phyloP scores from a whole-genome alignment of 805 yeast genomes.

The Zygotorulaspora danielsina region DNA sequence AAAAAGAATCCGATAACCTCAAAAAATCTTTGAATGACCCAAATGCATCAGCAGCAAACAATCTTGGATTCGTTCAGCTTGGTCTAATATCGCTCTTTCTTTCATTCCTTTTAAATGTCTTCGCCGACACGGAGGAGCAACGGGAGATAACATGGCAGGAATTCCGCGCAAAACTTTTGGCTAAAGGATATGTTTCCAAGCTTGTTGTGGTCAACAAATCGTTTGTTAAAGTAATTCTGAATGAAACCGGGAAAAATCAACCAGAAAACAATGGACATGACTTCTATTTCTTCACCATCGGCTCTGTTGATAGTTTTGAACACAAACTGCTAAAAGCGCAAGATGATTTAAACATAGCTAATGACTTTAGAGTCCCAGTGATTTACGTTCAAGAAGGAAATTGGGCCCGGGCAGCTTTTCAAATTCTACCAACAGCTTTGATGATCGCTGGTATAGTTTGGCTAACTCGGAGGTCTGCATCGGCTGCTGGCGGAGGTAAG shows the following conservation, averaged over 20 bases:
- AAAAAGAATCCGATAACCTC: constrained; percentile 14
- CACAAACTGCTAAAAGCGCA: constrained; percentile 72
- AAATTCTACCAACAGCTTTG: constrained; percentile 82
- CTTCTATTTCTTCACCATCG: constrained; percentile 65
- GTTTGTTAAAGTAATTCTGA: constrained; percentile 66
- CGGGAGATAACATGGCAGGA: constrained; percentile 87
- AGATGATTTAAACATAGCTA: constrained; percentile 57
- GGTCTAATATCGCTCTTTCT: constrained; percentile 33
- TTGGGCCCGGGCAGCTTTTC: constrained; percentile 56
- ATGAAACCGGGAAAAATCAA: constrained; percentile 55
- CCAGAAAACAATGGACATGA: constrained; percentile 34
- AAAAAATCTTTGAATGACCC: constrained; percentile 29
- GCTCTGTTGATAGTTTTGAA: constrained; percentile 86
- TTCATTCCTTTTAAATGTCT: constrained; percentile 31
- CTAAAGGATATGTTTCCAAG: constrained; percentile 70
- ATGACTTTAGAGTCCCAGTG: constrained; percentile 72
- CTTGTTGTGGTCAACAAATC: constrained; percentile 73
- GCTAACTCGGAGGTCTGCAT: constrained; percentile 61
- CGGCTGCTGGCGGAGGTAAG: constrained; percentile 46
- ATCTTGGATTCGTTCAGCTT: constrained; percentile 36
- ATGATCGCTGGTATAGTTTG: constrained; percentile 86
- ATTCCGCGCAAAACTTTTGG: constrained; percentile 68
- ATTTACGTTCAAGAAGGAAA: constrained; percentile 70
- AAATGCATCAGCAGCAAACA: constrained; percentile 32
- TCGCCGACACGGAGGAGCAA: constrained; percentile 33